Evolutionary conservation across 306 rosid genomes (phyloP).

Genomic region (Cicer pinnatifidum): DNA sequence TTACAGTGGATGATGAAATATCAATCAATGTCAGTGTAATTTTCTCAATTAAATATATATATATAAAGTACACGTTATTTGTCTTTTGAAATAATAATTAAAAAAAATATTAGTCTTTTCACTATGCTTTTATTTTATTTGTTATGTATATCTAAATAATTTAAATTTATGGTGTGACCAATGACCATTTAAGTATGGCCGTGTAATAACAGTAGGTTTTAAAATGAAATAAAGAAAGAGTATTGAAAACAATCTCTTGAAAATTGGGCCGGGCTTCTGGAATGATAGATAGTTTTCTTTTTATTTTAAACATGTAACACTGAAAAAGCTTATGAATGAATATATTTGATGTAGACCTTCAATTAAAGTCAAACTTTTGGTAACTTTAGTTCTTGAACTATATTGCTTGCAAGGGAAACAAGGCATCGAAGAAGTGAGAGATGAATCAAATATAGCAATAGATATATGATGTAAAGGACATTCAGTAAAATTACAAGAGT

Average conservation of each 20-base stretch:
- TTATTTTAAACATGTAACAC: constrained; percentile 40
- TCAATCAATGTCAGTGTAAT: too few relatives aligned
- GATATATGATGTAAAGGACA: constrained; percentile 33
- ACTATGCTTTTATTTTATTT: too few relatives aligned
- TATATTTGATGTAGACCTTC: constrained; percentile 49
- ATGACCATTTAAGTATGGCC: too few relatives aligned
- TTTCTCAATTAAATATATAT: too few relatives aligned
- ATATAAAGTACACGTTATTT: too few relatives aligned
- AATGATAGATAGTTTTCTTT: constrained; percentile 33
- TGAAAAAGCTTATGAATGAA: constrained; percentile 34
- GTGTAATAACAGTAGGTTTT: too few relatives aligned
- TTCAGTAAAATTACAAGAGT: constrained; percentile 13
- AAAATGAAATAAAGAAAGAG: not conserved
- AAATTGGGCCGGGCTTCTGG: constrained; percentile 35
- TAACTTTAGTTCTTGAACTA: constrained; percentile 35
- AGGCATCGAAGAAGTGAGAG: constrained; percentile 43
- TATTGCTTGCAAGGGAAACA: constrained; percentile 59
- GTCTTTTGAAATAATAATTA: too few relatives aligned
- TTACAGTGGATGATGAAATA: too few relatives aligned
- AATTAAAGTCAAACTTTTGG: constrained; percentile 52
- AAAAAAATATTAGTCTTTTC: too few relatives aligned
- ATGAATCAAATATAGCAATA: constrained; percentile 31
- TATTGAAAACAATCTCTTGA: constrained; percentile 35
- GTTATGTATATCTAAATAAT: too few relatives aligned
- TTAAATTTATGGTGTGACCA: too few relatives aligned